A percentile compares a stretch with the other conserved stretches of the same genome.
Conservation (phyloP, 371 early-diverging fungal genomes). For the Syncephalastrum racemosum region DNA sequence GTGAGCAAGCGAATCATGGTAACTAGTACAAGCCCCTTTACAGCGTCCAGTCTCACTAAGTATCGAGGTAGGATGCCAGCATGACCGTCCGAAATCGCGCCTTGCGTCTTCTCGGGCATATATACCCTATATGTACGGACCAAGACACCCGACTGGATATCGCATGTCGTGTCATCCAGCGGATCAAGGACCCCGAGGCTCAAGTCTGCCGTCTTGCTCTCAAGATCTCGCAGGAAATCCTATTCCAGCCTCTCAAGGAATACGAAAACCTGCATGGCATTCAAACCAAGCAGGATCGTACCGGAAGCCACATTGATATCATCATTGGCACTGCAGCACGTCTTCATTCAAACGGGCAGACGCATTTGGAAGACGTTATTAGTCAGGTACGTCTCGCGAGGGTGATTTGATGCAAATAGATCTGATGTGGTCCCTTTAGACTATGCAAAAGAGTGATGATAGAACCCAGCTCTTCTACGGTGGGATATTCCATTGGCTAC, state of each 20-base stretch:
- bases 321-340: constrained; percentile 51
- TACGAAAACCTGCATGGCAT: constrained; percentile 31
- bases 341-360: constrained; percentile 15
- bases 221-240: constrained; percentile 70
- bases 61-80: constrained; percentile 90
- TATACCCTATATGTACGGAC: constrained; percentile 59
- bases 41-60: not conserved
- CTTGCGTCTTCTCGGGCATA: constrained; percentile 71
- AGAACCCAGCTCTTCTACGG: constrained; percentile 35
- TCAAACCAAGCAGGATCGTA: constrained; percentile 41
- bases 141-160: constrained; percentile 65
- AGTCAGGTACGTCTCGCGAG: not conserved
- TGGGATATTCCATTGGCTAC: constrained; percentile 59
- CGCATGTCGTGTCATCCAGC: constrained; percentile 67
- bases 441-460: constrained; percentile 31
- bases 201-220: constrained; percentile 72
- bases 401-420: not conserved
- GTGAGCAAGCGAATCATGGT: constrained; percentile 74
- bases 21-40: no score
- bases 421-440: constrained; percentile 13
- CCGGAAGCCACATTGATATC: constrained; percentile 25
- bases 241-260: constrained; percentile 61
- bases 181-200: constrained; percentile 81
- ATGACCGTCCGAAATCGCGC: constrained; percentile 85
- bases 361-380: not conserved